Evolutionary conservation across 1,284 basidiomycete genomes (phyloP).

Genomic region (Trametes versicolor): DNA sequence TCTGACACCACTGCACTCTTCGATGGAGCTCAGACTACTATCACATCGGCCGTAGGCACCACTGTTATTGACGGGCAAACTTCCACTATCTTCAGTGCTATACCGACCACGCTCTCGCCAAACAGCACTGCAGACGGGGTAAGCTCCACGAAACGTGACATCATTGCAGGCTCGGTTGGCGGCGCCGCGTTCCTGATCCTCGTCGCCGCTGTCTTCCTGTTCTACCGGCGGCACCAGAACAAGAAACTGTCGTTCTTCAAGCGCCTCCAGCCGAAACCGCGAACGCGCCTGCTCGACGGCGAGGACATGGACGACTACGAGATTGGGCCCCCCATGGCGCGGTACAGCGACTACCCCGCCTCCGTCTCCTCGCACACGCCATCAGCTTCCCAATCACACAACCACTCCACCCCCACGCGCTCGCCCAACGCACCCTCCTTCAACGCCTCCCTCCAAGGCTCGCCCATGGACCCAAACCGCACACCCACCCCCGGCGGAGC

Average conservation of each 20-base stretch:
- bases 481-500: slow-evolving; percentile 16
- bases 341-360: slow-evolving; percentile 46
- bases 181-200: slow-evolving; percentile 52
- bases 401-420: slow-evolving; percentile 8
- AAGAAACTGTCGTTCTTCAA: slow-evolving; percentile 52
- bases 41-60: slow-evolving; percentile 31
- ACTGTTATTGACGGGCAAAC: slow-evolving; percentile 31
- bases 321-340: slow-evolving; percentile 41
- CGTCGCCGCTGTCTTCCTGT: slow-evolving; percentile 51
- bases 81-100: slow-evolving; percentile 28
- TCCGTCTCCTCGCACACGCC: slow-evolving; percentile 33
- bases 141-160: slow-evolving; percentile 44
- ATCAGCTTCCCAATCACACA: slow-evolving; percentile 20
- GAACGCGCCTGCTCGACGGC: slow-evolving; percentile 53
- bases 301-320: slow-evolving; percentile 57
- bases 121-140: neutral
- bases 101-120: slow-evolving; percentile 35
- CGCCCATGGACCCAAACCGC: slow-evolving; percentile 34
- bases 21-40: slow-evolving; percentile 19
- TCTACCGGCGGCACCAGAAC: slow-evolving; percentile 52
- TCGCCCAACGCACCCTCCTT: slow-evolving; percentile 28
- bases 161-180: slow-evolving; percentile 61
- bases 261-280: slow-evolving; percentile 47
- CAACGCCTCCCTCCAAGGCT: slow-evolving; percentile 20
- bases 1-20: slow-evolving; percentile 1